Evolutionary conservation across 2,329 filamentous ascomycete species (phyloP).

Genomic region (Ascochyta fabae): DNA sequence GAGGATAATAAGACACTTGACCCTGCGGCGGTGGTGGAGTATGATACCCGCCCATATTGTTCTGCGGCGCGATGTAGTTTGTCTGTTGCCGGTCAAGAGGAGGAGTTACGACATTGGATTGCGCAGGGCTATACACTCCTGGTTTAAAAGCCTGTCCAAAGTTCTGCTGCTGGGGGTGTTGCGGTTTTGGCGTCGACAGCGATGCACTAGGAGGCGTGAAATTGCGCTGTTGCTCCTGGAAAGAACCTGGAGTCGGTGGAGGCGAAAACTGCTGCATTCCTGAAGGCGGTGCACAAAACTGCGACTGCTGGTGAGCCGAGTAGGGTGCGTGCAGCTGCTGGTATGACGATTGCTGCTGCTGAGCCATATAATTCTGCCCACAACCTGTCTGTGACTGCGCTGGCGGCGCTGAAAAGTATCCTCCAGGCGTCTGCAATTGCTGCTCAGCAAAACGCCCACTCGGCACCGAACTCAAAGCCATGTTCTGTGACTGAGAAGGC

Average conservation of each 20-base stretch:
- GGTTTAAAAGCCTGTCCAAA: neutral
- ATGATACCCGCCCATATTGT: neutral
- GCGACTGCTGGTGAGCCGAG: neutral
- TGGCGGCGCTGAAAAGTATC: neutral
- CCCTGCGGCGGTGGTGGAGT: neutral
- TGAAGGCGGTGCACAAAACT: neutral
- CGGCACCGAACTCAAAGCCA: neutral
- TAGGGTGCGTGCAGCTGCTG: neutral
- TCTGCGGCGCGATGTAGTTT: neutral
- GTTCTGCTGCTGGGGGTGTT: neutral
- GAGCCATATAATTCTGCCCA: neutral
- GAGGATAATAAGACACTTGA: neutral
- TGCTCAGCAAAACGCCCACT: neutral
- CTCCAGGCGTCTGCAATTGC: neutral
- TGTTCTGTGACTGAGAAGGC: neutral
- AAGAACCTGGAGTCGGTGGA: neutral
- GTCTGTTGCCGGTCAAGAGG: neutral
- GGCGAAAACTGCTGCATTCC: neutral
- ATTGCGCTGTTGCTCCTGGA: neutral
- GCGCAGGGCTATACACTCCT: neutral
- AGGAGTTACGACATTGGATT: neutral
- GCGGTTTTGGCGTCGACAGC: neutral
- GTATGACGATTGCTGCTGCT: neutral
- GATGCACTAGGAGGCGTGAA: neutral
- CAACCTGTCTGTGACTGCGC: neutral